Conservation (phyloP, 2,329 filamentous ascomycete species). For the Leptographium flavum region DNA sequence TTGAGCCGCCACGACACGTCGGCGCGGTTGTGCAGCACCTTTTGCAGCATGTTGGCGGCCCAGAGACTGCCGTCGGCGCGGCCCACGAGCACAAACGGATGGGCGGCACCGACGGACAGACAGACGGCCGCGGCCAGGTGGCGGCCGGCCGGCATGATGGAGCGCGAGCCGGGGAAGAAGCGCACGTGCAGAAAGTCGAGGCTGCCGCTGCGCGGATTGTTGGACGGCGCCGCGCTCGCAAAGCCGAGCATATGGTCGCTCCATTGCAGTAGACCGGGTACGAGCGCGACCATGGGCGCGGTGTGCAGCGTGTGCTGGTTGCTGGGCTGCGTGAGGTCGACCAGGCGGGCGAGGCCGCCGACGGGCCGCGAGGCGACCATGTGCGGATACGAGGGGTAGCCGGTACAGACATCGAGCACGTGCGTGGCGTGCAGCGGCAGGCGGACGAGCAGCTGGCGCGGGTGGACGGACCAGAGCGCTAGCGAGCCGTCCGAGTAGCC, state of each 20-base stretch:
- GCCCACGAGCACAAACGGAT: constrained; percentile 37
- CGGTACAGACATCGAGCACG: constrained; percentile 39
- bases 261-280: constrained; percentile 39
- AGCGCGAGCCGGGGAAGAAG: constrained; percentile 37
- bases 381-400: constrained; percentile 41
- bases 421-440: constrained; percentile 38
- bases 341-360: constrained; percentile 36
- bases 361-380: constrained; percentile 40
- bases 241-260: constrained; percentile 41
- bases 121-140: constrained; percentile 27
- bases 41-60: constrained; percentile 26
- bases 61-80: constrained; percentile 29
- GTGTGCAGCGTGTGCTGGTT: constrained; percentile 39
- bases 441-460: constrained; percentile 32
- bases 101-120: constrained; percentile 32
- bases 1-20: constrained; percentile 25
- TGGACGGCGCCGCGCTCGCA: constrained; percentile 35
- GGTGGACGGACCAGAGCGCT: constrained; percentile 40
- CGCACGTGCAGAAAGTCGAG: constrained; percentile 38
- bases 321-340: constrained; percentile 38
- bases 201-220: constrained; percentile 36
- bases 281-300: constrained; percentile 33
- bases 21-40: constrained; percentile 26
- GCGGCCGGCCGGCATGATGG: constrained; percentile 31
- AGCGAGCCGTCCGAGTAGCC: constrained; percentile 44